Evolutionary conservation across 139 green algal species (phyloP), one percentile per base, ranked within the genome.

Genomic region (Closterium sp.): DNA sequence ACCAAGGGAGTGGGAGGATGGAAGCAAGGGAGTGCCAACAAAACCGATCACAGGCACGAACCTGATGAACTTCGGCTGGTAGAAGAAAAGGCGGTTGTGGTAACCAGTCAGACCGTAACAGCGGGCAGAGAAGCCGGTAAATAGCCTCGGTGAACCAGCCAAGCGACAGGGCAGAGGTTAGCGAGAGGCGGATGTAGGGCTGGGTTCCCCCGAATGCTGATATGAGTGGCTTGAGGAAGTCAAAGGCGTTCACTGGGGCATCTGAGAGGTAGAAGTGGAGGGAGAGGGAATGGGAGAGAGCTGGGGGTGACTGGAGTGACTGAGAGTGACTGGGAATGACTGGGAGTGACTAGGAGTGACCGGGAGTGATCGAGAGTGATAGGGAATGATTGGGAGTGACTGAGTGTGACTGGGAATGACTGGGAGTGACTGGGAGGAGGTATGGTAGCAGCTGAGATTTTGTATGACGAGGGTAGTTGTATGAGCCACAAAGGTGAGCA

Each of bases 161-260:
- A 73, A 88, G 17, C 9, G 31, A 28, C 30, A 91, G 32, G 32
- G 79, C 79, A 4, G 32, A 38, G 31, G 29, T 28, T 7, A 70
- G 22, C 10, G 89, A 91, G 24, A 91, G 22, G 31, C 31, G 32
- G 50, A 73, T 73, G 50, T 73, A 38, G 42, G 89, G 38, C 31
- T 86, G 79, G 24, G 73, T 31, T 31, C 34, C n/a, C 31, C 31
- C 89, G 1, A 88, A 45, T 38, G 31, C 32, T 30, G 73, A 38
- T n/a, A 91, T 28, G 17, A 91, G 73, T 31, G 89, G 89, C 38
- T 28, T 27, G 24, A 91, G 84, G 30, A 91, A 91, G 10, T 91
- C 89, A 22, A 87, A 91, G 31, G 22, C 28, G 31, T 91, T 91
- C 38, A 91, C 89, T 27, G 89, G 89, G 7, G 89, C 89, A 30